Base-by-base conservation (phyloP, 805 yeast species). In the Ogataea haglerorum region DNA sequence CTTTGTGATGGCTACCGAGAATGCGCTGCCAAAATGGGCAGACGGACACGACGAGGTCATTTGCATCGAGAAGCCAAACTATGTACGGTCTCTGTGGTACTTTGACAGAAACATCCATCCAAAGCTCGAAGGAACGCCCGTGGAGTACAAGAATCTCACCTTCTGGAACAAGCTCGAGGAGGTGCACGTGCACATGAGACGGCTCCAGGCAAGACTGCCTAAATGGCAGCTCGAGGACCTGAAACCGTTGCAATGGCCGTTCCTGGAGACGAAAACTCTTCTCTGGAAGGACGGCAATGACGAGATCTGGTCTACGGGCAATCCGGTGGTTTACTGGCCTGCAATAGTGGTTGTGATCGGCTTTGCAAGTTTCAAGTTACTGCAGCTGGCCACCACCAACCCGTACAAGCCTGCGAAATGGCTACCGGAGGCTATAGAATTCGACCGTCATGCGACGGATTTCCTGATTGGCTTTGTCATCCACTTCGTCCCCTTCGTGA, bases 41-140 rank as follows among this genome's bases (percentile, higher is more conserved):
- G 75, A 73, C 52, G 72, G 72, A 44, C 96, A 89, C 60, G 86
- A 84, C 63, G 99, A 93, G 68, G 95, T 91, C 9, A 65, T 88
- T 29, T 93, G 99, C 61, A 74, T 88, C 38, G 82, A 80, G 37
- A 77, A 76, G 19, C 93, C 97, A 10, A 76, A 78, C 13, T 60
- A 70, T 40, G 76, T 77, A 19, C 78, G 82, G 57, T 73, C 95
- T 1, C 61, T 81, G 34, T 90, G 95, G 85, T 77, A 69, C 53
- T 64, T 90, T 48, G 96, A 89, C 57, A 65, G 65, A 44, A 82
- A 83, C 52, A 57, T 60, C 18, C 83, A 81, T 59, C 85, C 84
- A 12, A 52, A 63, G 40, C 59, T 72, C 43, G 62, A 57, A 48
- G 63, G 66, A 31, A 42, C 63, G 49, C 36, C 53, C 49, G 54